Base-by-base conservation (phyloP, 2,329 filamentous ascomycete genomes). In the Davidsoniella virescens region DNA sequence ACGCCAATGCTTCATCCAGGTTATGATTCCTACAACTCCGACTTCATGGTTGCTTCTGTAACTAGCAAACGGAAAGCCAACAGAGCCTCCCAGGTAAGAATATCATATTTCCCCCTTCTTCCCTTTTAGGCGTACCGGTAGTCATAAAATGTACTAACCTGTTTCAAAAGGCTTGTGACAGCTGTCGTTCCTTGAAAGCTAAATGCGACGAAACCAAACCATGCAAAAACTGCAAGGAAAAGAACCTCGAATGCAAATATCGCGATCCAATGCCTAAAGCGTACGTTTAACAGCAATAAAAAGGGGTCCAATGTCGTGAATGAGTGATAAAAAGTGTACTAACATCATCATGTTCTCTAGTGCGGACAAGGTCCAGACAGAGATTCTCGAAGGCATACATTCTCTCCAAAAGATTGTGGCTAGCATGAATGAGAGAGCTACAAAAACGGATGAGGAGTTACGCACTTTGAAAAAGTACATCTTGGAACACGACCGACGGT, bases 181-280 rank as follows among this genome's bases (percentile, higher is more conserved):
- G 82, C 63, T 94, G 87, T 65, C 80, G 87, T 52, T 76, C 84
- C 54, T 74, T 90, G 38, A 94, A 94, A 64, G 87, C 87, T 12
- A 94, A 94, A 65, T 94, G 87, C 62, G 87, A 94, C 59, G 87
- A 94, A 68, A 80, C 80, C 9, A 80, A 83, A 56, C 87, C 84
- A 2, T 82, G 84, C 58, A 90, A 87, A 61, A 86, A 82, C 59
- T 98, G 92, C 63, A 83, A 82, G 58, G 88, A 96, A 57, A 93
- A 93, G 62, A 80, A 76, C 56, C 73, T 87, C 29, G 73, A 80
- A 49, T 98, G 86, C 68, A 81, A 85, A 63, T 96, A 95, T 64
- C 80, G 88, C 56, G 88, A 95, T 60, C 83, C 92, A 5, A 84
- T 87, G 18, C 87, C 87, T 14, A 92, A 93, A 61, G 90, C 93